A percentile compares a stretch with the other conserved stretches of the same genome.
Conservation (phyloP, 352 stramenopile species). For the Phytophthora pisi region DNA sequence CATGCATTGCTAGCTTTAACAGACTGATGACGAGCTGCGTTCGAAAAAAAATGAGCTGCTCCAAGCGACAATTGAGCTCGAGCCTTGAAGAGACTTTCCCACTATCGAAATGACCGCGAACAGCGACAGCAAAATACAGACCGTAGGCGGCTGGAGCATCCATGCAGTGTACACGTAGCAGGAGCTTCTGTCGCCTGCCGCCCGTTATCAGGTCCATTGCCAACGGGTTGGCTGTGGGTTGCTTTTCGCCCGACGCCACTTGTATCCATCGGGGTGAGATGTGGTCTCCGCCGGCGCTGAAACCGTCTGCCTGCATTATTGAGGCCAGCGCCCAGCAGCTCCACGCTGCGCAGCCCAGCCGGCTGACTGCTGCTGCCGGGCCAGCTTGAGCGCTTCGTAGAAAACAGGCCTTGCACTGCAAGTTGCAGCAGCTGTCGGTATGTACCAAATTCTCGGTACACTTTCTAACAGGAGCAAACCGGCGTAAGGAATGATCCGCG, state of each 20-base stretch:
- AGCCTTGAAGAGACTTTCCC: background rate
- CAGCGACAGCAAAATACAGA: background rate
- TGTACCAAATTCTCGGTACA: slow-evolving; percentile 18
- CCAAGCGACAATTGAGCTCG: background rate
- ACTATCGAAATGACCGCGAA: background rate
- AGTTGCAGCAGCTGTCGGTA: background rate
- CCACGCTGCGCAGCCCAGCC: background rate
- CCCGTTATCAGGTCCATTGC: background rate
- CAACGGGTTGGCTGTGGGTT: background rate
- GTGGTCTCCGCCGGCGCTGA: background rate
- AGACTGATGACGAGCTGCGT: background rate
- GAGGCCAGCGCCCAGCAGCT: background rate
- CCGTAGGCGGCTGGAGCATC: no score
- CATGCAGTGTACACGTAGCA: no score
- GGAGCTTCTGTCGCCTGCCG: background rate
- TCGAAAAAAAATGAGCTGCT: background rate
- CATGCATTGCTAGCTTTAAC: background rate
- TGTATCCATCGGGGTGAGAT: background rate
- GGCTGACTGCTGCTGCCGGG: background rate
- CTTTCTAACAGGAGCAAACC: slow-evolving; percentile 3
- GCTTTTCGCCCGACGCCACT: no score
- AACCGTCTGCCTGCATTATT: background rate
- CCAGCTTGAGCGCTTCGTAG: background rate
- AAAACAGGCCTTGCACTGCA: background rate
- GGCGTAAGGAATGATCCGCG: slow-evolving; percentile 52